Evolutionary conservation across 768 basidiomycete species (phyloP), one percentile per base, ranked within the genome.

Genomic region (Tylopilus sp.): DNA sequence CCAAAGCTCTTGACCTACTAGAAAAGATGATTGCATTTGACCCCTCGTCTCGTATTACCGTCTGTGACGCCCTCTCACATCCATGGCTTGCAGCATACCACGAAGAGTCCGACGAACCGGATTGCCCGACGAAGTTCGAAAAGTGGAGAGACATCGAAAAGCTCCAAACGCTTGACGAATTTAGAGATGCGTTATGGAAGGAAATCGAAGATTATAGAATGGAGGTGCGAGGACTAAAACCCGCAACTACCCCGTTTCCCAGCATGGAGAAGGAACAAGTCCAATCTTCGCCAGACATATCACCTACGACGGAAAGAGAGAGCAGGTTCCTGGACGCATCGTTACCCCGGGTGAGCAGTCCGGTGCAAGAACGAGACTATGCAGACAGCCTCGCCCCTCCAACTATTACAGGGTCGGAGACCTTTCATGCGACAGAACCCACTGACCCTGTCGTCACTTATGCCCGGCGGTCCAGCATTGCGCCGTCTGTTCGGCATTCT

Each of bases 51-150:
- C 87, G 97, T 22, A 82, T 92, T 43, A 80, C 79, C 1, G 91
- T 97, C 16, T 69, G 73, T 6, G 77, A 87, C 45, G 95, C 96
- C 2, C 80, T 99, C 10, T 81, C 82, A 47, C 94, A 97, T 63
- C 86, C 92, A 1, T 99, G 92, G 86, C 76, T 99, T 37, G 76
- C 87, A 16, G 74, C 90, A 14, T 95, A 94, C 65, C 93, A 98
- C 63, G 91, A 95, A 58, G 83, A 84, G 52, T 76, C 78, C 2
- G 96, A 98, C 57, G 95, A 97, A 57, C 92, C 94, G 0, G 78
- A 82, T 22, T 94, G 92, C 63, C 79, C 81, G 0, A 68, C 75
- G 8, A 77, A 77, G n/a, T 97, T 94, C 63, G 84, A 90, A 53
- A 87, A 82, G 59, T 96, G 94, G 93, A 80, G 80, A 50, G 79